A percentile compares a stretch with the other conserved stretches of the same genome.
Conservation (phyloP, 2,329 filamentous ascomycete genomes). For the Nemania abortiva region DNA sequence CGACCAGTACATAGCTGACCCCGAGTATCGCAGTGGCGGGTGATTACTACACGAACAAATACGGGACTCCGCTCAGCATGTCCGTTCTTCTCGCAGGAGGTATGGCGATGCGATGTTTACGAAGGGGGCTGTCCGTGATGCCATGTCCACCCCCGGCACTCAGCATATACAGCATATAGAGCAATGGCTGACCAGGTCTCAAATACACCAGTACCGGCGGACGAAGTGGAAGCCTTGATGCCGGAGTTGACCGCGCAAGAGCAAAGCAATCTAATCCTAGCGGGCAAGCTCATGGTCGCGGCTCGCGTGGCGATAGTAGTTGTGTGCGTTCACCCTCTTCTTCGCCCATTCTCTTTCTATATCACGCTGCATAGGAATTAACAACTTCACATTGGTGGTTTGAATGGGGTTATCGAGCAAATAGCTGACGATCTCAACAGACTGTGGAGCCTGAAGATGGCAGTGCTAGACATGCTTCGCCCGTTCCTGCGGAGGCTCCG, state of each 20-base stretch:
- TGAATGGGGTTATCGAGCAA: not conserved
- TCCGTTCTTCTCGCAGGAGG: constrained; percentile 9
- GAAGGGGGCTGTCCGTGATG: too few relatives aligned
- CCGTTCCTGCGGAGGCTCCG: constrained; percentile 7
- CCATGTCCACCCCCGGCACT: too few relatives aligned
- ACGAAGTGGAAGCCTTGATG: not conserved
- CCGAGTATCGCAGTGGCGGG: constrained; percentile 3
- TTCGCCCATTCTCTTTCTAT: not conserved
- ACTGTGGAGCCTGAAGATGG: constrained; percentile 41
- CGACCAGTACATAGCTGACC: not conserved
- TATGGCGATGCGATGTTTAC: not conserved
- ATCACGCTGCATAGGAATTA: not conserved
- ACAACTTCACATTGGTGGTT: not conserved
- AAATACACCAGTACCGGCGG: not conserved
- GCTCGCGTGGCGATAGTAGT: constrained; percentile 25
- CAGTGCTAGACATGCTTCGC: constrained; percentile 28
- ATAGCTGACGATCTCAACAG: constrained; percentile 20
- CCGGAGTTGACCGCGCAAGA: constrained; percentile 7
- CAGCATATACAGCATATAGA: not conserved
- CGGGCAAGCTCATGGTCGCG: constrained; percentile 30
- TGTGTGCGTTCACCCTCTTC: constrained; percentile 26
- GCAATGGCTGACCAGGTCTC: not conserved
- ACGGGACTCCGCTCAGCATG: constrained; percentile 28
- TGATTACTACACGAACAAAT: constrained; percentile 27
- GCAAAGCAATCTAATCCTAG: constrained; percentile 15